Base-by-base conservation (phyloP, 2,329 filamentous ascomycete species). In the Cryoendolithus antarcticus region DNA sequence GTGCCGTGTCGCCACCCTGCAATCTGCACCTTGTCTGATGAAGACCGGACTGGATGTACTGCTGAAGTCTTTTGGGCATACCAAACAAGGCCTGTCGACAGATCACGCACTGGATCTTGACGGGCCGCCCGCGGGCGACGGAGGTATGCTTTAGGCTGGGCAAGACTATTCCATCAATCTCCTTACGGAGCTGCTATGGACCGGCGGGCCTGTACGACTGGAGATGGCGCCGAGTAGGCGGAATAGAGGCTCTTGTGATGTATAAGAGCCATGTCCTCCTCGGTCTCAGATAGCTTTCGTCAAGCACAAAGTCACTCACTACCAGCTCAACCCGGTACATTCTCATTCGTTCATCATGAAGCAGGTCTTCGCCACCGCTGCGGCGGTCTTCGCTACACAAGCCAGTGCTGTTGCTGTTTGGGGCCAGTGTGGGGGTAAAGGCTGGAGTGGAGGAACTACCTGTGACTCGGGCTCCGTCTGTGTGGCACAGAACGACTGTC, bases 381-480 rank as follows among this genome's bases (percentile, higher is more conserved):
- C 38, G 13, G 38, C 38, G 9, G 19, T 45, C 13, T 43, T 47
- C 15, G 38, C 43, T 41, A 40, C 45, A 29, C 40, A 40, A 28
- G 43, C 41, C 29, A 38, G 34, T 21, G 45, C 42, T 32, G 45
- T 47, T 21, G 41, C 45, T 12, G 35, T 43, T 3, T 47, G 30
- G n/a, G 42, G 39, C 24, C 45, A 47, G 33, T 47, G 45, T 29
- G 45, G 45, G 13, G 45, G 45, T 8, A 30, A 13, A 8, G 38
- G 43, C 13, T 47, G 45, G 45, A 39, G 35, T 10, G 45, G 45
- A 29, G 39, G 34, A 32, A 43, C 42, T 24, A 47, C 41, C 24
- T 50, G 49, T 32, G 49, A 45, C 9, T 43, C 48, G 12, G 45
- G 47, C 15, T 38, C 39, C 15, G 38, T 36, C 11, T 51, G 48